Evolutionary conservation across 306 rosid species (phyloP), one percentile per base, ranked within the genome.

Genomic region (Dryas drummondii): DNA sequence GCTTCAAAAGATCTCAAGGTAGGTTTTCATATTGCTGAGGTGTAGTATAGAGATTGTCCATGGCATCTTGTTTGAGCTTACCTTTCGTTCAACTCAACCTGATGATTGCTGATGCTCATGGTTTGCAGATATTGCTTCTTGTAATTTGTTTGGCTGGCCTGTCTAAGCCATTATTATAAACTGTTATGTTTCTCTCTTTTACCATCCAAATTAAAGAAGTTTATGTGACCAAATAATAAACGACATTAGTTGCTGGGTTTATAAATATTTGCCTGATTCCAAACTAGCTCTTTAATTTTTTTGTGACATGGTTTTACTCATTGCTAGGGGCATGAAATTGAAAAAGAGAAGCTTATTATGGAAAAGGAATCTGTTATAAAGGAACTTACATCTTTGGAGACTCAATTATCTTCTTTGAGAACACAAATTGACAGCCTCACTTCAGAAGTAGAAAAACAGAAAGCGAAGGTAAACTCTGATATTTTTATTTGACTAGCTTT

Each of bases 311-410:
- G 60, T 63, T 79, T 73, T 83, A 50, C 75, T 73, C 50, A 70
- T 65, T 69, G 82, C 9, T 72, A 94, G 98, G 97, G 91, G 54
- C 97, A 91, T 83, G 98, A 90, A 80, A 91, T 83, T 91, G 97
- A 91, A 77, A 91, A 88, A 81, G 96, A 94, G 93, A 94, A 86
- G 84, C 93, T 94, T 61, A 88, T 88, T 57, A 86, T 94, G 97
- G 97, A 94, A 90, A 91, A 81, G 91, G 97, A 91, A 79, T 92
- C 94, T 74, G 93, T 78, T 83, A 75, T 87, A 51, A 85, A 90
- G 84, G 98, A 94, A 87, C 76, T 76, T 83, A 81, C 85, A 37
- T 82, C 94, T 70, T 78, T 84, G 82, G 93, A 91, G 86, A 82
- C 86, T 68, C 97, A 94, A 52, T 79, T 90, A 73, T 85, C 83